phyloP scores from a whole-genome alignment of 768 basidiomycete species.

The Boletus tylopilopsis region DNA sequence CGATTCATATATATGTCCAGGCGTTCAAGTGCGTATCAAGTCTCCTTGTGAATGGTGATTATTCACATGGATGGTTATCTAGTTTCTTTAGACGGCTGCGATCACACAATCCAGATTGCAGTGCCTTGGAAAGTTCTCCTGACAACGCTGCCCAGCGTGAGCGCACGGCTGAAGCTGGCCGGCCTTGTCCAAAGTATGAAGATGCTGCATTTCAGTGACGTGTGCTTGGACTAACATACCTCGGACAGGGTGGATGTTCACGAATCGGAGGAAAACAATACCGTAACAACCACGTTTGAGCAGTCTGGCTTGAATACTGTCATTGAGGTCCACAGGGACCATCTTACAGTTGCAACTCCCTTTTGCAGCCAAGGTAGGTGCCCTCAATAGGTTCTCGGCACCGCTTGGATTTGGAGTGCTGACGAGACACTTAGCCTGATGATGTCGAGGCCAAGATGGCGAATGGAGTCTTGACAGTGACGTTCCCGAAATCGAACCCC shows the following conservation, averaged over 20 bases:
- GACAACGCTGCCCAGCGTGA: too few relatives aligned
- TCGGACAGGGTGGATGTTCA: conserved; percentile 41
- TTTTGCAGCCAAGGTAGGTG: conserved; percentile 40
- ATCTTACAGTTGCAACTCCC: conserved; percentile 43
- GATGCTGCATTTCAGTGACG: too few relatives aligned
- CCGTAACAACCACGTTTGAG: conserved; percentile 51
- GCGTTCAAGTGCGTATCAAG: too few relatives aligned
- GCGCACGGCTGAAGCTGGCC: too few relatives aligned
- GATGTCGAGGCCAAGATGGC: conserved; percentile 47
- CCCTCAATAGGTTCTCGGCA: neutral
- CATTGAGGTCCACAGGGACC: conserved; percentile 45
- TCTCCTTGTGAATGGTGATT: too few relatives aligned
- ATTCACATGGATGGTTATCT: too few relatives aligned
- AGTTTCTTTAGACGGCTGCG: too few relatives aligned
- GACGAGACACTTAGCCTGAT: conserved; percentile 30
- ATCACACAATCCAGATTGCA: too few relatives aligned
- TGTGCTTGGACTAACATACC: neutral
- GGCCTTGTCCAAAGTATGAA: neutral
- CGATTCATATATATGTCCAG: too few relatives aligned
- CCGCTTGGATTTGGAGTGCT: neutral
- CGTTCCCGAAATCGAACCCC: conserved; percentile 42
- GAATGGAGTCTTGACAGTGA: conserved; percentile 43
- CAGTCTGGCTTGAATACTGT: conserved; percentile 49
- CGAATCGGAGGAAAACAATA: conserved; percentile 39
- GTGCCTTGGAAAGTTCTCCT: too few relatives aligned